Conservation (phyloP, 2,329 filamentous ascomycete genomes). For the Monosporascus sp. region DNA sequence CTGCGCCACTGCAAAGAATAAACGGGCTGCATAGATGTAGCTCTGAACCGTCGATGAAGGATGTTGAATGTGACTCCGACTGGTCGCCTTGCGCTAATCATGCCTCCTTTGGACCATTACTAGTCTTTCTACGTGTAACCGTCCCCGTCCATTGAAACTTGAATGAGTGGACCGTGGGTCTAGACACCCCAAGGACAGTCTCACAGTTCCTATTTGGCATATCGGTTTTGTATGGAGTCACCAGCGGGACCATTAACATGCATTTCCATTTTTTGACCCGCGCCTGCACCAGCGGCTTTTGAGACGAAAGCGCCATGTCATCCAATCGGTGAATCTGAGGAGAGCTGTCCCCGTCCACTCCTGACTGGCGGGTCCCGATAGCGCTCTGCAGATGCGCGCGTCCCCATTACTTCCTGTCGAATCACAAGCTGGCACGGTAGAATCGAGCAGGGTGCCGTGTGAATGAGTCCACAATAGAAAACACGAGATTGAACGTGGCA, state of each 20-base stretch:
- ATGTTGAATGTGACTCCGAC: not conserved
- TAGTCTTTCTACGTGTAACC: conserved; percentile 6
- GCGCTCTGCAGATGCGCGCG: too few species aligned
- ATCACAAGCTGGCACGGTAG: not conserved
- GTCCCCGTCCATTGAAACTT: conserved; percentile 7
- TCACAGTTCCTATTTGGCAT: not conserved
- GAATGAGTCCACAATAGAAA: not conserved
- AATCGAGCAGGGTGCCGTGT: not conserved
- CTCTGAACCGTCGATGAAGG: not conserved
- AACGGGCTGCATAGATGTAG: not conserved
- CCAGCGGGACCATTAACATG: not conserved
- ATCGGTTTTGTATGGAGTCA: not conserved
- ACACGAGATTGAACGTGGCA: not conserved
- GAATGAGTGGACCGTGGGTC: conserved; percentile 8
- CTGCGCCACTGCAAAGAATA: not conserved
- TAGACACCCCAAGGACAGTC: not conserved
- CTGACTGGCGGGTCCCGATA: too few species aligned
- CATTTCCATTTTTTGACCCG: not conserved
- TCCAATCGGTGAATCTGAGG: not conserved
- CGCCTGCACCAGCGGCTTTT: too few species aligned
- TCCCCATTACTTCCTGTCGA: not conserved
- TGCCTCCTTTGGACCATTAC: not conserved
- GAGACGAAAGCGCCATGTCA: not conserved
- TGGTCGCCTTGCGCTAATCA: not conserved
- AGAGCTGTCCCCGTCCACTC: not conserved